phyloP scores from a whole-genome alignment of 225 moss, liverwort and hornwort genomes.

The Lunularia cruciata region DNA sequence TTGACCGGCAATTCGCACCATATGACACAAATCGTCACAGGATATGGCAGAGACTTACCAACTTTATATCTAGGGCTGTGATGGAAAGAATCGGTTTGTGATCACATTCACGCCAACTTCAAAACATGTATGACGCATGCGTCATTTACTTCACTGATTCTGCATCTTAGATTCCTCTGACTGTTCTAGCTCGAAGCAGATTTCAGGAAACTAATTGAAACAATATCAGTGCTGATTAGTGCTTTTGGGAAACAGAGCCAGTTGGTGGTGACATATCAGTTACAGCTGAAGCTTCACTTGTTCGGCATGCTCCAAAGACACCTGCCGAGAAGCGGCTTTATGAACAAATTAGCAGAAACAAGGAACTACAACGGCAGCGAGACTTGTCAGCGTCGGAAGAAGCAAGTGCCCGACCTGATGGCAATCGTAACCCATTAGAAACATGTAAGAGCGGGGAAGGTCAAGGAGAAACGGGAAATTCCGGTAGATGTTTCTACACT shows the following conservation, averaged over 20 bases:
- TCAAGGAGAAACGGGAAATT: conserved; percentile 26
- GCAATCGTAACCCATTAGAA: not conserved
- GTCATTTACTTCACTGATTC: not conserved
- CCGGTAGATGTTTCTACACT: conserved; percentile 87
- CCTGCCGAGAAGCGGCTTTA: conserved; percentile 80
- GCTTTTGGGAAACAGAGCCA: conserved; percentile 55
- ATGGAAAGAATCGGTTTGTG: conserved; percentile 11
- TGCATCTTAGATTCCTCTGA: too few relatives aligned
- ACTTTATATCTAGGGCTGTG: conserved; percentile 64
- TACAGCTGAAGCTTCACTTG: conserved; percentile 78
- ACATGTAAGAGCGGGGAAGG: not conserved
- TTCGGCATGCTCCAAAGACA: conserved; percentile 55
- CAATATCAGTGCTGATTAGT: too few relatives aligned
- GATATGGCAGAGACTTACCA: conserved; percentile 74
- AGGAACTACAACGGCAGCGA: conserved; percentile 41
- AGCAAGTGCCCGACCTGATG: too few relatives aligned
- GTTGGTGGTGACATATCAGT: conserved; percentile 84
- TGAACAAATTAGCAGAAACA: conserved; percentile 65
- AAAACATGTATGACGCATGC: not conserved
- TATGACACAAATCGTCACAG: conserved; percentile 71
- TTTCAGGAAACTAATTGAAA: too few relatives aligned
- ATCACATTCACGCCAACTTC: not conserved
- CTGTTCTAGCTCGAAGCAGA: too few relatives aligned
- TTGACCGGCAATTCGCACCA: conserved; percentile 82
- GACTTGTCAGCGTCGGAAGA: conserved; percentile 4